phyloP scores from a whole-genome alignment of 768 basidiomycete genomes.

The Agrocybe praecox region DNA sequence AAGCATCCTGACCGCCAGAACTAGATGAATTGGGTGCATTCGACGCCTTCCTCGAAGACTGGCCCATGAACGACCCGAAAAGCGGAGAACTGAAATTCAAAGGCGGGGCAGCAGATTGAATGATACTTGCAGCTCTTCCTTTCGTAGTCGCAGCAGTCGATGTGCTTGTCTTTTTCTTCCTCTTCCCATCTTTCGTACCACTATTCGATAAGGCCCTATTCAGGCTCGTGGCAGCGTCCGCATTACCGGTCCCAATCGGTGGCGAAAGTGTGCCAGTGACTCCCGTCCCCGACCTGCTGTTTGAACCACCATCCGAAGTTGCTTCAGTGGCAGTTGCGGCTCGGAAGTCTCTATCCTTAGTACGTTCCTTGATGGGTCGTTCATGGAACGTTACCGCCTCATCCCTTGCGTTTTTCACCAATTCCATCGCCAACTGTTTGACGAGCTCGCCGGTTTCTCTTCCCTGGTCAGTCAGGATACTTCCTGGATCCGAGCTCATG shows the following conservation, averaged over 20 bases:
- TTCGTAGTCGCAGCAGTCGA: slow-evolving; percentile 13
- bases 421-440: slow-evolving; percentile 61
- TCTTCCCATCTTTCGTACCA: slow-evolving; percentile 26
- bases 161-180: slow-evolving; percentile 29
- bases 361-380: slow-evolving; percentile 45
- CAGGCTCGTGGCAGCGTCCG: slow-evolving; percentile 30
- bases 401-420: slow-evolving; percentile 71
- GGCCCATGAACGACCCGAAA: slow-evolving; percentile 60
- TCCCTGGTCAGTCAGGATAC: slow-evolving; percentile 74
- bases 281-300: slow-evolving; percentile 32
- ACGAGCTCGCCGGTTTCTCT: slow-evolving; percentile 64
- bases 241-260: slow-evolving; percentile 21
- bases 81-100: slow-evolving; percentile 53
- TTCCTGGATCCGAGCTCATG: slow-evolving; percentile 80
- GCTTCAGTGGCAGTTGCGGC: slow-evolving; percentile 14
- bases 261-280: slow-evolving; percentile 47
- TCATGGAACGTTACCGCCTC: slow-evolving; percentile 53
- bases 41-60: slow-evolving; percentile 47
- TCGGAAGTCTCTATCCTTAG: slow-evolving; percentile 29
- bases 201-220: slow-evolving; percentile 43
- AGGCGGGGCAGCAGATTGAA: slow-evolving; percentile 33
- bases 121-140: slow-evolving; percentile 33
- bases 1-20: slow-evolving; percentile 11
- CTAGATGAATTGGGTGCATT: slow-evolving; percentile 23
- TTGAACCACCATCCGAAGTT: slow-evolving; percentile 12